A percentile compares a stretch with the other conserved stretches of the same genome.
These are phyloP conservation scores for Phytophthora megakarya DNA, from an alignment of 352 stramenopile species.

Conservation along the genomic window DNA sequence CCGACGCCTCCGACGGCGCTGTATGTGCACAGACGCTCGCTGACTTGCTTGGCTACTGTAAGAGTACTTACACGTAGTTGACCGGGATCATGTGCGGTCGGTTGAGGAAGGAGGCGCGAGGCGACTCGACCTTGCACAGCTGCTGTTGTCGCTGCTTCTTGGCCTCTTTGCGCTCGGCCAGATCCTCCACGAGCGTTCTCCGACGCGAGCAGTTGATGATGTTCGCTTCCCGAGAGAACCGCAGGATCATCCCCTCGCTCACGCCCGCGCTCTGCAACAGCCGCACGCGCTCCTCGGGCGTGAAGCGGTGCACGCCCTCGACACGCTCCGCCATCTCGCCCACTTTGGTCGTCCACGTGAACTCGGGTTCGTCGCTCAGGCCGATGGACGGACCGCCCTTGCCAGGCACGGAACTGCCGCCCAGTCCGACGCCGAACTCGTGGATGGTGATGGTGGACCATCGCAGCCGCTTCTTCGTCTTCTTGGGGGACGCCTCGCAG, in stretches of 20 bases:
- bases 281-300: conserved; percentile 57
- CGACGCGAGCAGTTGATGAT: conserved; percentile 68
- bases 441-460: conserved; percentile 56
- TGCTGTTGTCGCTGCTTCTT: conserved; percentile 28
- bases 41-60: conserved; percentile 16
- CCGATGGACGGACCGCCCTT: conserved; percentile 66
- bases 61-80: conserved; percentile 53
- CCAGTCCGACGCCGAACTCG: conserved; percentile 65
- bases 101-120: conserved; percentile 30
- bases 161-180: conserved; percentile 40
- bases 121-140: conserved; percentile 29
- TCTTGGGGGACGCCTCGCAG: conserved; percentile 13
- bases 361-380: conserved; percentile 57
- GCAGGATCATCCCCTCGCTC: conserved; percentile 67
- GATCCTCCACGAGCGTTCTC: conserved; percentile 50
- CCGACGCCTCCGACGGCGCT: conserved; percentile 9
- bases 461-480: conserved; percentile 43
- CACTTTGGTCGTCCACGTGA: conserved; percentile 72
- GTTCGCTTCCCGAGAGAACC: conserved; percentile 64
- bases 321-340: conserved; percentile 69
- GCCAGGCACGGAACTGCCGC: conserved; percentile 59
- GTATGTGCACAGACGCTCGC: conserved; percentile 13
- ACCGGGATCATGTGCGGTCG: conserved; percentile 68
- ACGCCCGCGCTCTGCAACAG: conserved; percentile 59
- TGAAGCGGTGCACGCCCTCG: conserved; percentile 66